Evolutionary conservation across 2,329 filamentous ascomycete species (phyloP).

Genomic region (Chaetomium olivaceum): DNA sequence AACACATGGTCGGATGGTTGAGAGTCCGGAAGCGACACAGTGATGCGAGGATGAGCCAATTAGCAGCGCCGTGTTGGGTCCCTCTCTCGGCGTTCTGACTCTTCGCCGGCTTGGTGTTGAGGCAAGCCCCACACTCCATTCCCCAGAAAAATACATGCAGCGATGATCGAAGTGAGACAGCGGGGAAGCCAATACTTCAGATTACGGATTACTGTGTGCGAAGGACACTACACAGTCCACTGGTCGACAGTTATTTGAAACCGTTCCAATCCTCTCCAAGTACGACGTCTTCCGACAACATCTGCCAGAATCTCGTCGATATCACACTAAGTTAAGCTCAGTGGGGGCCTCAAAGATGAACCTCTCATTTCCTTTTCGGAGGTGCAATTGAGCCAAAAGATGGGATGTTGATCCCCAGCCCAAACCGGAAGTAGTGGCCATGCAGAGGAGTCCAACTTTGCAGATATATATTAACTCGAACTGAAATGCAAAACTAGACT

Average conservation of each 20-base stretch:
- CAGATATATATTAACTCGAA: background rate
- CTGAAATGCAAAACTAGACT: too few relatives aligned
- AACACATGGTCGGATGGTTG: background rate
- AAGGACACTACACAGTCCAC: too few relatives aligned
- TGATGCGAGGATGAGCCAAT: constrained; percentile 8
- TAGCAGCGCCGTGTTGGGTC: background rate
- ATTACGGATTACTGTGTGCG: too few relatives aligned
- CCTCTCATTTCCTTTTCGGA: background rate
- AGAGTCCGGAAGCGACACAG: background rate
- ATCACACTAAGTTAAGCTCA: background rate
- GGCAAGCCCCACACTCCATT: background rate
- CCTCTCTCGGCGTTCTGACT: constrained; percentile 16
- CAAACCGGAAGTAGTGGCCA: background rate
- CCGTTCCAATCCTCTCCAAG: background rate
- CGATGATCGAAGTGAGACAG: background rate
- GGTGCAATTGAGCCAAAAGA: too few relatives aligned
- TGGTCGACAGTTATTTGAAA: background rate
- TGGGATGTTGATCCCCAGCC: too few relatives aligned
- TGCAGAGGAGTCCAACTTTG: background rate
- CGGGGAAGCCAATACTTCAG: background rate
- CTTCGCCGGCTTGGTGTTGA: constrained; percentile 18
- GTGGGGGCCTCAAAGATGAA: background rate
- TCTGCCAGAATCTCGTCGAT: background rate
- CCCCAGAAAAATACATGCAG: background rate
- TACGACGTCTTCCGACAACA: background rate